Base-by-base conservation (phyloP, 768 basidiomycete species). In the Amanita fuliginea region DNA sequence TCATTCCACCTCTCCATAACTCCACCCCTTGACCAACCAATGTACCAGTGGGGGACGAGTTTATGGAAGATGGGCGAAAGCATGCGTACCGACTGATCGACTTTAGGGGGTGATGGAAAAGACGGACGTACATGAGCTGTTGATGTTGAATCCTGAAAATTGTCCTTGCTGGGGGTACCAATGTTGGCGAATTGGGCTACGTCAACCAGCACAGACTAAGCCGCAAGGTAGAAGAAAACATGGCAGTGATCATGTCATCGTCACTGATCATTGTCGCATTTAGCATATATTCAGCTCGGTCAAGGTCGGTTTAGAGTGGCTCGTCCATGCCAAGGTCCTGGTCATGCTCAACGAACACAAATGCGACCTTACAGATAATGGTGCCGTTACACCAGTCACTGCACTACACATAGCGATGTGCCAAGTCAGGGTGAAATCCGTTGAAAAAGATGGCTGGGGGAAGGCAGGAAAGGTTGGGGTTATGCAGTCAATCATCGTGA, bases 251-350 rank as follows among this genome's bases (percentile, higher is more conserved):
- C 19, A 10, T 42, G 3, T 1, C 13, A 8, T 19, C 4, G n/a
- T 10, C 18, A 16, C n/a, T 16, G 9, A 37, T 18, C 36, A 1
- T 14, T 19, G 1, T 5, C 26, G 18, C 2, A 35, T 56, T 9
- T 39, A 79, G 71, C 68, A 73, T 55, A 80, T 82, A 51, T 81
- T 81, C 54, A 75, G 73, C 33, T 59, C 71, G 0, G 64, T 74
- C 21, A 70, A 72, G 52, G 58, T 63, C 10, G 69, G 70, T 30
- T 60, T 82, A 44, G 61, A 77, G 57, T 65, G 79, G 19, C 63
- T 82, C n/a, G n/a, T n/a, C n/a, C n/a, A n/a, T n/a, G n/a, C n/a
- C n/a, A n/a, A n/a, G n/a, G n/a, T n/a, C n/a, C n/a, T n/a, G n/a
- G n/a, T n/a, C n/a, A n/a, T n/a, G n/a, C n/a, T n/a, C n/a, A n/a